Evolutionary conservation across 371 early-diverging fungal species (phyloP), one percentile per base, ranked within the genome.

Genomic region (Ecytonucleospora hepatopenaei): DNA sequence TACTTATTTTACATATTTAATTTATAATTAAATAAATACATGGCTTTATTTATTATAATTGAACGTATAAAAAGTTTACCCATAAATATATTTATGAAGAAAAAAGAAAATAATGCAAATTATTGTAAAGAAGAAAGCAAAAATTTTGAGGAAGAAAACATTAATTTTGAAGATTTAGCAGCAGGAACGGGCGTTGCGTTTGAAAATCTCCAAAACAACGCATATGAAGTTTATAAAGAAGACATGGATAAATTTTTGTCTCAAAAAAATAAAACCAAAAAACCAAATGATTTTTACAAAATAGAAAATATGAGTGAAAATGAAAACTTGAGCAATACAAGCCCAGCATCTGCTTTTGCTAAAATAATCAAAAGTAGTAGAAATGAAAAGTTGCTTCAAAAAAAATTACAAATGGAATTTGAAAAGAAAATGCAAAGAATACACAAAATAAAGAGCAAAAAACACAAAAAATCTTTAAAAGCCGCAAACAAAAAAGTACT

Each of bases 381-480:
- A n/a, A 55, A 56, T 2, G 51, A 65, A 28, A 62, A 67, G 26
- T 47, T 31, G 47, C 51, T 60, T 21, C 49, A 66, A 40, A 69
- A 63, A 34, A 40, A 30, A 51, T 28, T 62, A 26, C 32, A 67
- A 33, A 23, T 54, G 8, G 55, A 69, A n/a, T 70, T 71, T 62
- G 71, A 67, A 21, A 60, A 33, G 46, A 73, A 75, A 59, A 80
- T 75, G 70, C 33, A 62, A 26, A 61, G 74, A 61, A 64, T 68
- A 28, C 77, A 77, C 26, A 70, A 61, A 40, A 80, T 80, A 16
- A 80, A 80, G 54, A 80, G 80, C 61, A 73, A 71, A 59, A 32
- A 59, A 2, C 75, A 68, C 59, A 66, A 77, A 65, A 74, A 67
- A 59, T 21, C 46, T 0, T 31, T 58, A 27, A 66, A 75, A 61